Base-by-base conservation (phyloP, 306 rosid species). In the Cucurbita maxima region DNA sequence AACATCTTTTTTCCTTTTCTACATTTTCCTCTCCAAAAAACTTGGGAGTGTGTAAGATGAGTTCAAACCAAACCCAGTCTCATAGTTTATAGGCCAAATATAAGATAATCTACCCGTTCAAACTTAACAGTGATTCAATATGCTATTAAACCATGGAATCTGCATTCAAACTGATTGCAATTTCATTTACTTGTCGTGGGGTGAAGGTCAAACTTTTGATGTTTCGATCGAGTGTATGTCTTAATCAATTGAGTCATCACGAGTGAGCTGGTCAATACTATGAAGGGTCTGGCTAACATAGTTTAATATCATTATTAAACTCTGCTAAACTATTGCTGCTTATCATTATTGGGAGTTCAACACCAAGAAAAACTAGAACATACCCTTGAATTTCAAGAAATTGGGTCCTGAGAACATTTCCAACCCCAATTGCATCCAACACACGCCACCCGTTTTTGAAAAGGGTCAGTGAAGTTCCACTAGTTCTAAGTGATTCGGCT, bases 391-490 rank as follows among this genome's bases (percentile, higher is more conserved):
- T 83, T 81, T 88, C 96, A 51, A 85, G 80, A 78, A 86, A 90
- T 14, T 90, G 96, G 37, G 78, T 61, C 79, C 96, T 87, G 80
- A 90, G 98, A 58, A 87, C 62, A 75, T 82, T 69, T 7, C 96
- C 98, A 55, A 93, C 89, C 51, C 96, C 98, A 19, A 93, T 85
- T n/a, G 88, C 91, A 84, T 93, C 93, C 76, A 93, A 85, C 3
- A 84, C 96, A 10, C 86, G 82, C 98, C 98, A 92, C 7, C 96
- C 96, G 7, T 92, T 92, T 79, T 90, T 92, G 86, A 83, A 88
- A 70, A 92, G 98, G 55, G 96, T 90, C 40, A 92, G 88, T 19
- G 98, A 92, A 76, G 96, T 88, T 75, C 98, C 98, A 74, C 89
- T 82, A 0, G 87, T 87, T 4, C 92, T 81, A 38, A 87, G 87